Evolutionary conservation across 202 grass and related monocot genomes (phyloP).

Genomic region (Brachypodium distachyon): DNA sequence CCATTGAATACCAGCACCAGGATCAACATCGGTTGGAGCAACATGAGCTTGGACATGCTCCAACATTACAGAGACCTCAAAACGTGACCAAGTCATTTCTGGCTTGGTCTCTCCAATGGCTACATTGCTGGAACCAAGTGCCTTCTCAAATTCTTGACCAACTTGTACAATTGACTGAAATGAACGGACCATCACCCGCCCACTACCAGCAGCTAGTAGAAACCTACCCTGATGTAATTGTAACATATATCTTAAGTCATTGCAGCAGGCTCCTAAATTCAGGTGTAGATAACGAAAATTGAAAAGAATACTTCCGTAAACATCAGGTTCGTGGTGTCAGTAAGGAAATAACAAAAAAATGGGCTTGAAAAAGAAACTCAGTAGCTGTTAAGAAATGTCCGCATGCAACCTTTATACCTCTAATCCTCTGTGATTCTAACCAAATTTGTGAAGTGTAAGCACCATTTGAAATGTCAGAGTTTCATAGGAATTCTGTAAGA

Average conservation of each 20-base stretch:
- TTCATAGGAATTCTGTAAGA: neutral
- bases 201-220: constrained; percentile 94
- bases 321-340: neutral
- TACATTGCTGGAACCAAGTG: constrained; percentile 43
- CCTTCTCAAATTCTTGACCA: constrained; percentile 87
- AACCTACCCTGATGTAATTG: constrained; percentile 74
- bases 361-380: constrained; percentile 5
- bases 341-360: constrained; percentile 12
- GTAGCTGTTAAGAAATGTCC: neutral
- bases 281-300: constrained; percentile 20
- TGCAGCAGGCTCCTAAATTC: constrained; percentile 7
- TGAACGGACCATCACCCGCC: constrained; percentile 80
- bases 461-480: neutral
- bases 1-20: constrained; percentile 98
- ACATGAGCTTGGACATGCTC: constrained; percentile 98
- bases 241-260: constrained; percentile 18
- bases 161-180: constrained; percentile 94
- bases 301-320: constrained; percentile 15
- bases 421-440: neutral
- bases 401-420: neutral
- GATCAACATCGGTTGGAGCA: constrained; percentile 95
- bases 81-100: constrained; percentile 83
- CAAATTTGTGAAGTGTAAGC: constrained; percentile 6
- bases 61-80: constrained; percentile 86
- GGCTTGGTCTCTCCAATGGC: constrained; percentile 38